Conservation (phyloP, 805 yeast species). For the Pichia cabralensis region DNA sequence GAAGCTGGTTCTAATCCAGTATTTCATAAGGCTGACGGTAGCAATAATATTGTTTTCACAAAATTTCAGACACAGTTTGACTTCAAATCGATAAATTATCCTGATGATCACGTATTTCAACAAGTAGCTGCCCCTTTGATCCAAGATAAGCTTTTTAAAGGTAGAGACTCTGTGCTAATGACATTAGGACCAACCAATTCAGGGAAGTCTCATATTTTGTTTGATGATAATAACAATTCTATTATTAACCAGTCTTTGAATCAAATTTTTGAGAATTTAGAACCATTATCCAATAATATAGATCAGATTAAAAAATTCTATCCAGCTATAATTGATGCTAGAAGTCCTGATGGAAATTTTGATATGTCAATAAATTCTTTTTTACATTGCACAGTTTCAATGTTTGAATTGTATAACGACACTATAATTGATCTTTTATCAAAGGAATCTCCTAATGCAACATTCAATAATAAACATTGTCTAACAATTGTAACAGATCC, state of each 20-base stretch:
- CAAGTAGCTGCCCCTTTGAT: constrained; percentile 26
- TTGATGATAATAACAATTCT: constrained; percentile 25
- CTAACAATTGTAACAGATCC: constrained; percentile 34
- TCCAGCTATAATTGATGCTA: constrained; percentile 3
- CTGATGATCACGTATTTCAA: constrained; percentile 12
- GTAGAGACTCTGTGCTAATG: constrained; percentile 34
- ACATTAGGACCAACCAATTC: constrained; percentile 46
- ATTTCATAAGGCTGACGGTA: constrained; percentile 11
- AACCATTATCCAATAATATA: constrained; percentile 3
- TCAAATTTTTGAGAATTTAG: constrained; percentile 16
- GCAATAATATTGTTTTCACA: constrained; percentile 17
- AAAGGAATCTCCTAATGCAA: constrained; percentile 1
- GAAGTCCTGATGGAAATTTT: not conserved
- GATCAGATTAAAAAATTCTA: constrained; percentile 5
- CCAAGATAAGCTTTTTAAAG: constrained; percentile 20
- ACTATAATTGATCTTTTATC: constrained; percentile 29
- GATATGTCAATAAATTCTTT: not conserved
- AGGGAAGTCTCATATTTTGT: constrained; percentile 35
- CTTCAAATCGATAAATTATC: constrained; percentile 15
- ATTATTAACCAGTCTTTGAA: constrained; percentile 13
- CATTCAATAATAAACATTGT: constrained; percentile 17
- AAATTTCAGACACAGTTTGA: constrained; percentile 20
- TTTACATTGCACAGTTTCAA: constrained; percentile 32
- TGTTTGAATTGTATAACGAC: constrained; percentile 45
- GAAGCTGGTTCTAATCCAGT: constrained; percentile 1